phyloP scores from a whole-genome alignment of 345 rosid species.

The Passiflora organensis region DNA sequence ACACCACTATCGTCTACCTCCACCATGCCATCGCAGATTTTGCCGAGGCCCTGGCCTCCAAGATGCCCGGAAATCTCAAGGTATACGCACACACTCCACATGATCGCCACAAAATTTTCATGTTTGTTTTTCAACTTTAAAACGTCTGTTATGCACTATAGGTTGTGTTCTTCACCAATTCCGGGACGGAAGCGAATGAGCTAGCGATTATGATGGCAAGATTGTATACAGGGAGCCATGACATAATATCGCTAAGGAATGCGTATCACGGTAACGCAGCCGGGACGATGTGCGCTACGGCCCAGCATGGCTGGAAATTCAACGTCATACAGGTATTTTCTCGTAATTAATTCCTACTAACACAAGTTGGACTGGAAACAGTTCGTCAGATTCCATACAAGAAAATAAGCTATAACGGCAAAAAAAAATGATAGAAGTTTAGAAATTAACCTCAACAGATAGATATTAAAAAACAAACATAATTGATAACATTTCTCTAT shows the following conservation, averaged over 20 bases:
- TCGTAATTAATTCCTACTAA: too few relatives aligned
- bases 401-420: too few relatives aligned
- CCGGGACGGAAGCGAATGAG: slow-evolving; percentile 97
- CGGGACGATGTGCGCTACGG: slow-evolving; percentile 93
- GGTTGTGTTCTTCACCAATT: slow-evolving; percentile 95
- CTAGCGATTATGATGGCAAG: slow-evolving; percentile 92
- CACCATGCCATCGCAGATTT: slow-evolving; percentile 76
- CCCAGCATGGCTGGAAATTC: slow-evolving; percentile 73
- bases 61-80: slow-evolving; percentile 92
- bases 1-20: slow-evolving; percentile 81
- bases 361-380: too few relatives aligned
- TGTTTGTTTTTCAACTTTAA: too few relatives aligned
- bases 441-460: too few relatives aligned
- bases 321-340: slow-evolving; percentile 90
- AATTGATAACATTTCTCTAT: too few relatives aligned
- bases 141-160: slow-evolving; percentile 17
- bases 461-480: too few relatives aligned
- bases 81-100: too few relatives aligned
- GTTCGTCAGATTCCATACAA: too few relatives aligned
- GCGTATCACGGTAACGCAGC: slow-evolving; percentile 94
- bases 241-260: slow-evolving; percentile 77
- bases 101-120: too few relatives aligned
- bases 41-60: slow-evolving; percentile 75
- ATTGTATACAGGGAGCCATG: slow-evolving; percentile 80
- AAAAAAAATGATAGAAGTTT: too few relatives aligned